Conservation (phyloP, 768 basidiomycete species). For the Phylloporus arenicola region DNA sequence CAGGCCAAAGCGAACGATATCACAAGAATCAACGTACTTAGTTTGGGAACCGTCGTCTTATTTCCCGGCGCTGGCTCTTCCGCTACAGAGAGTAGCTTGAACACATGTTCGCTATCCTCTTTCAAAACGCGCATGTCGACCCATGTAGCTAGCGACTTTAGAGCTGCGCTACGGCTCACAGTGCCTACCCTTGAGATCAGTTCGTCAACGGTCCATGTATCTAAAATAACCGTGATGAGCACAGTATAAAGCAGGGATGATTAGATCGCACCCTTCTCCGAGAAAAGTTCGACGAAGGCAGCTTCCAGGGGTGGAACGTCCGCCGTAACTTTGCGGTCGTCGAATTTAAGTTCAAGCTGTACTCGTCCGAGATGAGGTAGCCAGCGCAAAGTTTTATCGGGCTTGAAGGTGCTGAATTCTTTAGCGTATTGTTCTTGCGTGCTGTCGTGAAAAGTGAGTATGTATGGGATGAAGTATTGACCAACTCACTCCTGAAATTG, state of each 20-base stretch:
- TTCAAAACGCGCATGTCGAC: conserved; percentile 75
- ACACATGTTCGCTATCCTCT: conserved; percentile 55
- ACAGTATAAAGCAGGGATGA: background rate
- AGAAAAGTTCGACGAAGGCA: conserved; percentile 83
- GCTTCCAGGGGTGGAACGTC: conserved; percentile 88
- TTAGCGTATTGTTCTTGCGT: conserved; percentile 71
- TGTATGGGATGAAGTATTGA: background rate
- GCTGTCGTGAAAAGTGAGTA: conserved; percentile 34
- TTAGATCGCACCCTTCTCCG: conserved; percentile 48
- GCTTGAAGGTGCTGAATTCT: conserved; percentile 79
- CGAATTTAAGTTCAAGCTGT: conserved; percentile 71
- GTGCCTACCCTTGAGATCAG: conserved; percentile 59
- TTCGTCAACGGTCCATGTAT: conserved; percentile 66
- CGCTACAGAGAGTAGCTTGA: conserved; percentile 58
- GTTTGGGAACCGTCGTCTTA: conserved; percentile 18
- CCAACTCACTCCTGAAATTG: conserved; percentile 68
- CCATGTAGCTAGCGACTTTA: conserved; percentile 82
- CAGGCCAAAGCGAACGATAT: background rate
- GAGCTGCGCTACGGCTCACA: conserved; percentile 55
- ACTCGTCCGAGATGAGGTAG: conserved; percentile 85
- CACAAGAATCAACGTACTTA: conserved; percentile 15
- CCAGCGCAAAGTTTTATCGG: conserved; percentile 89
- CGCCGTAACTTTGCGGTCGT: conserved; percentile 69
- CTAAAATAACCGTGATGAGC: conserved; percentile 31
- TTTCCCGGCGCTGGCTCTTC: conserved; percentile 39